Evolutionary conservation across 495 filamentous ascomycete species (phyloP).

Genomic region (Penicillium bialowiezense): DNA sequence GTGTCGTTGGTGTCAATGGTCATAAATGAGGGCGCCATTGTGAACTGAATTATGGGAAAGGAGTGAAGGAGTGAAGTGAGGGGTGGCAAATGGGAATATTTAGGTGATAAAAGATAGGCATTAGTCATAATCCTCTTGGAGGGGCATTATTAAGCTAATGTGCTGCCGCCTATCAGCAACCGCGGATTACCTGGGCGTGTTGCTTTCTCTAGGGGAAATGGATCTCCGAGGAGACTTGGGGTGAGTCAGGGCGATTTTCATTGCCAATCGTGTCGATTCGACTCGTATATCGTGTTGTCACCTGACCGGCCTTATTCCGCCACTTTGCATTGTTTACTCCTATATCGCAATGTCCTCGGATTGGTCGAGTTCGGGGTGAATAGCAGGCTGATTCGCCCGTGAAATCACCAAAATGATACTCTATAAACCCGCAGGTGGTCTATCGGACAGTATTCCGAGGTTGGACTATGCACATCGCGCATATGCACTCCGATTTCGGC

Average conservation of each 20-base stretch:
- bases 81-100: constrained; percentile 15
- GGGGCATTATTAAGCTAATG: constrained; percentile 14
- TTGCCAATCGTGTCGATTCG: constrained; percentile 23
- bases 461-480: background rate
- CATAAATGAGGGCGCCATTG: constrained; percentile 39
- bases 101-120: constrained; percentile 18
- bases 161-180: background rate
- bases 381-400: no score
- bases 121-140: constrained; percentile 15
- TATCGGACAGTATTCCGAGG: background rate
- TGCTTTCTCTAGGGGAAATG: background rate
- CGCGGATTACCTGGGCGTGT: background rate
- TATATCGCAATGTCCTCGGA: no score
- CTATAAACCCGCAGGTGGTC: background rate
- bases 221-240: background rate
- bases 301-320: background rate
- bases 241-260: background rate
- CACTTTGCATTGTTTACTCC: no score
- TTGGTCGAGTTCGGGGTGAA: no score
- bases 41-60: background rate
- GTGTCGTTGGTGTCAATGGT: constrained; percentile 45
- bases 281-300: background rate
- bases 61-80: constrained; percentile 11
- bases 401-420: background rate
- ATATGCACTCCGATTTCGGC: background rate